Evolutionary conservation across 805 yeast genomes (phyloP).

Genomic region (Cyberlindnera meyerae): DNA sequence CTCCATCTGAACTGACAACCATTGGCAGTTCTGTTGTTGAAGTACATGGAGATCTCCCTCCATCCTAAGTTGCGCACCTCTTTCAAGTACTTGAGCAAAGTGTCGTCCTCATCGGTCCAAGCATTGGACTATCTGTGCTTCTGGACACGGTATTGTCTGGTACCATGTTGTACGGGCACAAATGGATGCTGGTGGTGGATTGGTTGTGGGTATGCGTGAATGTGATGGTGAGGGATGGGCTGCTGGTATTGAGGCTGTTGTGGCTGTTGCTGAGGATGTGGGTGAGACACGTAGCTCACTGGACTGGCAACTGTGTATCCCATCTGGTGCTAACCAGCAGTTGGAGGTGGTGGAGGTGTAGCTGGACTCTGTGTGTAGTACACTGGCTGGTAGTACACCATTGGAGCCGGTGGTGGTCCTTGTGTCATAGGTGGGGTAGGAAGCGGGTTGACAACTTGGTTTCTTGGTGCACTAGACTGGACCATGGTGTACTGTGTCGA

Average conservation of each 20-base stretch:
- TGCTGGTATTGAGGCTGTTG: constrained; percentile 1
- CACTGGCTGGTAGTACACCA: constrained; percentile 9
- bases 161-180: not conserved
- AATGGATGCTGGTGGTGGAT: constrained; percentile 1
- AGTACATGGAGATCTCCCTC: constrained; percentile 68
- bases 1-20: constrained; percentile 80
- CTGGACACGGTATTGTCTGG: constrained; percentile 9
- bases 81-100: constrained; percentile 53
- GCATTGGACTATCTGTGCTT: constrained; percentile 30
- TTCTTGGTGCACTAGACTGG: no score
- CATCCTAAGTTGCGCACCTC: constrained; percentile 69
- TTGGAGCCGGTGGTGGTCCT: constrained; percentile 3
- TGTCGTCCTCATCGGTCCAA: constrained; percentile 67
- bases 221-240: constrained; percentile 1
- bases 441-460: no score
- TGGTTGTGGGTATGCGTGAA: no score
- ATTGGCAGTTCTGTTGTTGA: constrained; percentile 66
- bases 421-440: not conserved
- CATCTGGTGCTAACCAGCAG: not conserved
- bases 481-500: not conserved
- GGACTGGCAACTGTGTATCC: not conserved
- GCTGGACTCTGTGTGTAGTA: constrained; percentile 6
- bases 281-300: not conserved
- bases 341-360: constrained; percentile 6
- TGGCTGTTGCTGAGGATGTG: not conserved